These are phyloP conservation scores for Kwoniella newhampshirensis DNA, from an alignment of 768 basidiomycete genomes.

Conservation along the genomic window DNA sequence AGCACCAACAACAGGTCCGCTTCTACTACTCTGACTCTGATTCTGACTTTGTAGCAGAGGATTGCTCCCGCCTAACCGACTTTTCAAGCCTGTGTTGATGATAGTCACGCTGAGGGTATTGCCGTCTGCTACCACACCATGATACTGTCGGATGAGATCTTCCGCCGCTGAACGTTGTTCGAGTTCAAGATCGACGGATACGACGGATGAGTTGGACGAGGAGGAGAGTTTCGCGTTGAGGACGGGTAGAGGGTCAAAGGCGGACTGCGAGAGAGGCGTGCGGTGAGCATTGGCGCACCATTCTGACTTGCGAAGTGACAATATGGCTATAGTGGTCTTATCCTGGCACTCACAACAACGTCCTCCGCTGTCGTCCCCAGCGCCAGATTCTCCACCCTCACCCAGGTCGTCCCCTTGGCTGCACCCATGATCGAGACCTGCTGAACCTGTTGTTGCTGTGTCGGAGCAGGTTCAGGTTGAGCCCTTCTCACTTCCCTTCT, in stretches of 20 bases:
- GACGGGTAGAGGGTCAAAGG: conserved; percentile 71
- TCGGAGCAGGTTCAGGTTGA: background rate
- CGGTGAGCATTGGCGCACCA: too few species aligned
- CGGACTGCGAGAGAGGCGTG: too few species aligned
- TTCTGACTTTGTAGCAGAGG: conserved; percentile 32
- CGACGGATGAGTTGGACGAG: conserved; percentile 50
- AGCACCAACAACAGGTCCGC: background rate
- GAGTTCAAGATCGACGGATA: conserved; percentile 71
- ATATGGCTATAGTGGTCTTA: too few species aligned
- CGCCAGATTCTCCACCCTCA: conserved; percentile 72
- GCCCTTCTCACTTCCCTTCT: too few species aligned
- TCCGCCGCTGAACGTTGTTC: conserved; percentile 65
- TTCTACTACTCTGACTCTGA: background rate
- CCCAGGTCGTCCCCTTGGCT: conserved; percentile 55
- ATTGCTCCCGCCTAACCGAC: conserved; percentile 40
- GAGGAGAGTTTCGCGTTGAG: conserved; percentile 57
- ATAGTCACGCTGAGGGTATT: conserved; percentile 67
- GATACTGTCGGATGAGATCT: conserved; percentile 69
- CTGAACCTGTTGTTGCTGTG: background rate
- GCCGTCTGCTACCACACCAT: conserved; percentile 80
- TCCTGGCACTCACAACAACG: conserved; percentile 63
- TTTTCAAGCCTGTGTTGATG: conserved; percentile 51
- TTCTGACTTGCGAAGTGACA: too few species aligned
- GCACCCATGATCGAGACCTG: conserved; percentile 41
- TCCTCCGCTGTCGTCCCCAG: conserved; percentile 77